Percentiles rank a stretch among this genome's conserved stretches.
Evolutionary conservation across 192 early-diverging fungal genomes (phyloP).

Genomic region (Coemansia sp.): DNA sequence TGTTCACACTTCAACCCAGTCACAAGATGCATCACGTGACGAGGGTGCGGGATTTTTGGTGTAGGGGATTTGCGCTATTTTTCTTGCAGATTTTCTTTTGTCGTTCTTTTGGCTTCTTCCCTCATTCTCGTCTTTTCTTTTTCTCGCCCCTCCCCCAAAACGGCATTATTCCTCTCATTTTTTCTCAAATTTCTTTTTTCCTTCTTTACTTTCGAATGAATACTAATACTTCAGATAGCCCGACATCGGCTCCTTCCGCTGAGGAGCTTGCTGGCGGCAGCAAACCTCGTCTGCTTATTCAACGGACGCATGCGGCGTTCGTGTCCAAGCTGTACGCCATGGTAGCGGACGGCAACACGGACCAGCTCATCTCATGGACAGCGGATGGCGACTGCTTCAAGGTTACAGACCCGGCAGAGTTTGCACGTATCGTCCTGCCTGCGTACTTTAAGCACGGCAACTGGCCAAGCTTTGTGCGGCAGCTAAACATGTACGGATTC

Average conservation of each 20-base stretch:
- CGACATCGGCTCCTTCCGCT: background rate
- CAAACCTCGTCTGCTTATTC: constrained; percentile 40
- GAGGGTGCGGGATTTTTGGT: constrained; percentile 12
- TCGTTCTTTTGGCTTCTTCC: constrained; percentile 12
- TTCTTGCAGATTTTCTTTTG: background rate
- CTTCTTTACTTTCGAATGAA: background rate
- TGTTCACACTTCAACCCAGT: background rate
- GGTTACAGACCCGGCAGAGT: constrained; percentile 78
- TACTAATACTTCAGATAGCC: constrained; percentile 4
- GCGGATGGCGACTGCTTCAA: constrained; percentile 77
- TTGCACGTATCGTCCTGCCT: constrained; percentile 73
- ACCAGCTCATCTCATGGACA: constrained; percentile 48
- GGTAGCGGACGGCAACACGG: constrained; percentile 33
- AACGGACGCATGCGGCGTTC: constrained; percentile 51
- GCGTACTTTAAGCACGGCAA: constrained; percentile 89
- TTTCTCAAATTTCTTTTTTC: constrained; percentile 13
- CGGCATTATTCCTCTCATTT: constrained; percentile 7
- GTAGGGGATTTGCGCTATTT: background rate
- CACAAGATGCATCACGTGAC: background rate
- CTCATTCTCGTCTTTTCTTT: constrained; percentile 3
- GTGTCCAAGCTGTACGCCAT: constrained; percentile 57
- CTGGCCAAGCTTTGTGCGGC: constrained; percentile 89
- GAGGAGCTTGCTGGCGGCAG: constrained; percentile 3
- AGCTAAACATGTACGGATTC: constrained; percentile 70
- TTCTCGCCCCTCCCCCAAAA: background rate